Percentiles rank a stretch among this genome's conserved stretches.
Conservation (phyloP, 352 stramenopile species). For the Phytophthora kernoviae region DNA sequence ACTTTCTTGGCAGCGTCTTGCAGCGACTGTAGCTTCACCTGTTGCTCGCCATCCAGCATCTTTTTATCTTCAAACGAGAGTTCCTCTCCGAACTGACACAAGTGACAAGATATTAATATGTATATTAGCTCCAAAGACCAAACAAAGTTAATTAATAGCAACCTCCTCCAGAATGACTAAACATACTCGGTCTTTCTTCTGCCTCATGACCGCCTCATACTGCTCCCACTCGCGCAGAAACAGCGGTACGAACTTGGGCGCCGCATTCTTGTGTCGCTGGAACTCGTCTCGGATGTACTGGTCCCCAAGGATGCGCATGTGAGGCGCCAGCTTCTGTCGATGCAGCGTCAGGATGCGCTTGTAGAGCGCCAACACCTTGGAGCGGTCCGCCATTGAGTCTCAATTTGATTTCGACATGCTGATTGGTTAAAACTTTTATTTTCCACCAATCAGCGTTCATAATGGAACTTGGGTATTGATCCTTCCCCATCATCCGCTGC, state of each 20-base stretch:
- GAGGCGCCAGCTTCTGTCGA: conserved; percentile 67
- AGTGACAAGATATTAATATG: no score
- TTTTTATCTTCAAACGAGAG: conserved; percentile 61
- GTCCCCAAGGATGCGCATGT: conserved; percentile 85
- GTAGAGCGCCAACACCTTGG: conserved; percentile 73
- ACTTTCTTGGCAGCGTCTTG: conserved; percentile 73
- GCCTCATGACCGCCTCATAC: conserved; percentile 59
- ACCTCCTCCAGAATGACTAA: no score
- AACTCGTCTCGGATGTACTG: conserved; percentile 89
- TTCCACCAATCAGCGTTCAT: no score
- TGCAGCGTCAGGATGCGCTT: conserved; percentile 82
- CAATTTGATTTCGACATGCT: no score
- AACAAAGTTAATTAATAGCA: neutral
- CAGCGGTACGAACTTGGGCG: conserved; percentile 73
- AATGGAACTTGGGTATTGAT: no score
- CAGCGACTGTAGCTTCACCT: conserved; percentile 71
- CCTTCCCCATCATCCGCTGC: neutral
- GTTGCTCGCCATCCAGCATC: conserved; percentile 70
- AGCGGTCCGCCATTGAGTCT: conserved; percentile 33
- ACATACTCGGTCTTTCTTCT: conserved; percentile 53
- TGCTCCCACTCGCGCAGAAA: conserved; percentile 83
- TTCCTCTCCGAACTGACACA: conserved; percentile 59
- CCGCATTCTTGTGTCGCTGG: conserved; percentile 79
- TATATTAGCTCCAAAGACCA: neutral
- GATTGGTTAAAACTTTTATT: neutral